Percentiles rank a stretch among this genome's conserved stretches.
phyloP scores from a whole-genome alignment of 768 basidiomycete species.

The Collybia sordida region DNA sequence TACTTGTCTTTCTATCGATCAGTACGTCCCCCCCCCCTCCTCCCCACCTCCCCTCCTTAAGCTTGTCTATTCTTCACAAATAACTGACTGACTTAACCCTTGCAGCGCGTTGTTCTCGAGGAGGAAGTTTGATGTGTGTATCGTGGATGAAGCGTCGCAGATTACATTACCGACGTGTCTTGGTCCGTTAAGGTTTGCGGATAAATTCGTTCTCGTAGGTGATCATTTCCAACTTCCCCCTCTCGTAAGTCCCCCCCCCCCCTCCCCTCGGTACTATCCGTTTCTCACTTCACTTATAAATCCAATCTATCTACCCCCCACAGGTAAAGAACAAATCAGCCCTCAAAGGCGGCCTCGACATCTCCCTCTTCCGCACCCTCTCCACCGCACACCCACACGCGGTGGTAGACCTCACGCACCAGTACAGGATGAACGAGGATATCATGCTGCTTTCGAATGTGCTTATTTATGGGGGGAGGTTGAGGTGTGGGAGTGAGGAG shows the following conservation, averaged over 20 bases:
- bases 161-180: constrained; percentile 91
- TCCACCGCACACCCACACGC: constrained; percentile 87
- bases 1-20: constrained; percentile 90
- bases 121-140: constrained; percentile 91
- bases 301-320: constrained; percentile 1
- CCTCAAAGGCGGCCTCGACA: constrained; percentile 81
- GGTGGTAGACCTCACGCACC: constrained; percentile 80
- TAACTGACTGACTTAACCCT: neutral
- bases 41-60: no score
- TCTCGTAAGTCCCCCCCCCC: constrained; percentile 51
- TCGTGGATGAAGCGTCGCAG: constrained; percentile 97
- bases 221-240: constrained; percentile 98
- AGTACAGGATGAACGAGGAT: constrained; percentile 96
- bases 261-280: no score
- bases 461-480: constrained; percentile 65
- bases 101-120: constrained; percentile 79
- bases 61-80: no score
- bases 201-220: constrained; percentile 94
- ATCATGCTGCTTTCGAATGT: constrained; percentile 91
- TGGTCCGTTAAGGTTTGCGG: constrained; percentile 87
- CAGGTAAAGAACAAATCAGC: constrained; percentile 84
- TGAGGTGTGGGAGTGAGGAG: no score
- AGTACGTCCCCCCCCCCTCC: constrained; percentile 56
- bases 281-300: neutral
- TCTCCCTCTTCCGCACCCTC: constrained; percentile 85